phyloP scores from a whole-genome alignment of 2,329 filamentous ascomycete species.

The Thelonectria rubi region DNA sequence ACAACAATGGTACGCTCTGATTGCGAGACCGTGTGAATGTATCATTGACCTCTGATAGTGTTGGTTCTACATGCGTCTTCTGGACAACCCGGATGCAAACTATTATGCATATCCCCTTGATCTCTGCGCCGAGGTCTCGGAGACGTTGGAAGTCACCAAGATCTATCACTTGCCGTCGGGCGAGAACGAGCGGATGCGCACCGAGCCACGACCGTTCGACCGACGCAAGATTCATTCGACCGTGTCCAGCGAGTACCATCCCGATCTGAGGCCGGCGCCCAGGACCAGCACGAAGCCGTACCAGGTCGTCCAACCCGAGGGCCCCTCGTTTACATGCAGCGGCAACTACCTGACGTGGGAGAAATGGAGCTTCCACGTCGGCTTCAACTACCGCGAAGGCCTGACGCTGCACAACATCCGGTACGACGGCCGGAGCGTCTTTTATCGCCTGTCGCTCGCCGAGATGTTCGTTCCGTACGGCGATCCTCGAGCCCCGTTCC shows the following conservation, averaged over 20 bases:
- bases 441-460: constrained; percentile 70
- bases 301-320: constrained; percentile 44
- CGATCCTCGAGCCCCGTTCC: constrained; percentile 60
- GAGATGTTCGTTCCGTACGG: constrained; percentile 76
- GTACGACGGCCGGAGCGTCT: constrained; percentile 70
- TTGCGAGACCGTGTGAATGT: neutral
- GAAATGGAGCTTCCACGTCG: constrained; percentile 73
- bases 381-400: constrained; percentile 75
- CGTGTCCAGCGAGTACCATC: constrained; percentile 54
- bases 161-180: constrained; percentile 55
- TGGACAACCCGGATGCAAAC: constrained; percentile 58
- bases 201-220: constrained; percentile 50
- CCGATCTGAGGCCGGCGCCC: constrained; percentile 37
- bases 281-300: constrained; percentile 45
- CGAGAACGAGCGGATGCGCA: constrained; percentile 46
- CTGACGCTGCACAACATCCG: constrained; percentile 73
- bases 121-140: constrained; percentile 59
- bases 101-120: constrained; percentile 65
- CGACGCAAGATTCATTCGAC: constrained; percentile 50
- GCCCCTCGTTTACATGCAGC: constrained; percentile 52
- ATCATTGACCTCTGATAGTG: constrained; percentile 25
- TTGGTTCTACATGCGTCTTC: constrained; percentile 45
- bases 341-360: constrained; percentile 61
- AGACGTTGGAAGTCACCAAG: constrained; percentile 55
- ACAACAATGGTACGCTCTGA: constrained; percentile 57